Percentiles rank a stretch among this genome's conserved stretches.
Evolutionary conservation across 345 rosid genomes (phyloP).

Genomic region (thale cress (Arabidopsis thaliana)): TAIR10.1 NC_003070.9:27839501-27840000

Average conservation of each 20-base stretch:
- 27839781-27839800: slow-evolving; percentile 99
- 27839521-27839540: slow-evolving; percentile 86
- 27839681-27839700: slow-evolving; percentile 11
- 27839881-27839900: slow-evolving; percentile 64
- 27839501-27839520: slow-evolving; percentile 91
- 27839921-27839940: not conserved
- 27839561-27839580: not conserved
- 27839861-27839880: slow-evolving; percentile 96
- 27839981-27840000: not conserved
- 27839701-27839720: slow-evolving; percentile 13
- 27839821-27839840: slow-evolving; percentile 98
- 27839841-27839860: slow-evolving; percentile 95
- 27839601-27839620: slow-evolving; percentile 55
- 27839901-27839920: slow-evolving; percentile 1
- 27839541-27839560: slow-evolving; percentile 15
- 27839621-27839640: slow-evolving; percentile 95
- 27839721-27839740: slow-evolving; percentile 60
- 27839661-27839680: slow-evolving; percentile 78
- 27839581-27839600: not conserved
- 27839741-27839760: slow-evolving; percentile 96
- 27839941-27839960: not conserved
- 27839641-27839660: slow-evolving; percentile 99
- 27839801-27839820: slow-evolving; percentile 99
- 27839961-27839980: not conserved
- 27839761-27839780: slow-evolving; percentile 92